Conservation (phyloP, 2,329 filamentous ascomycete genomes). For the Fusarium transvaalense region DNA sequence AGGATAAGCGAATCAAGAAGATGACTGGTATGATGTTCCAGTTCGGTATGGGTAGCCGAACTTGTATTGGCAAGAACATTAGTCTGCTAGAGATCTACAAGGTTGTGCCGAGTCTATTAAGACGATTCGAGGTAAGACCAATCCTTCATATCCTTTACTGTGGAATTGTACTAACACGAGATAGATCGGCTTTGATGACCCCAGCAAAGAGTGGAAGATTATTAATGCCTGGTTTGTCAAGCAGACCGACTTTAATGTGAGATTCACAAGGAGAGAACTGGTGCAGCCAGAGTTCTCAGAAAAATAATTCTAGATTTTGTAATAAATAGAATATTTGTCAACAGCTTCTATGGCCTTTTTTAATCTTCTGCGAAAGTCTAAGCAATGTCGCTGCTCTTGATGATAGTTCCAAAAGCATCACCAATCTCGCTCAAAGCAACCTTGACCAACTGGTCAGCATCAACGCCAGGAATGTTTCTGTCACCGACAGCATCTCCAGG, state of each 20-base stretch:
- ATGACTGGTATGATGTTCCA: slow-evolving; percentile 58
- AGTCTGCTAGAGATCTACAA: slow-evolving; percentile 74
- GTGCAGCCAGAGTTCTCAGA: slow-evolving; percentile 52
- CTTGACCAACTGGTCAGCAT: slow-evolving; percentile 64
- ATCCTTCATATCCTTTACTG: rapidly evolving
- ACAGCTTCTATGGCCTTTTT: not conserved
- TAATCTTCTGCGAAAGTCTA: not conserved
- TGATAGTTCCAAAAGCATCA: slow-evolving; percentile 73
- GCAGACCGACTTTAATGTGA: slow-evolving; percentile 66
- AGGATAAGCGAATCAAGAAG: slow-evolving; percentile 58
- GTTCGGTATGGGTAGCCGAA: slow-evolving; percentile 78
- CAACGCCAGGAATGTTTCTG: slow-evolving; percentile 72
- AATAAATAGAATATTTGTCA: not conserved
- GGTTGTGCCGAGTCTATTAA: slow-evolving; percentile 61
- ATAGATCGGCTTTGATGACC: slow-evolving; percentile 67
- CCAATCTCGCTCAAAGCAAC: slow-evolving; percentile 69
- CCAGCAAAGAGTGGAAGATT: slow-evolving; percentile 67
- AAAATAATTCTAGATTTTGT: slow-evolving; percentile 7
- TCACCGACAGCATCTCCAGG: slow-evolving; percentile 74
- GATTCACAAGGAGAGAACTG: slow-evolving; percentile 59
- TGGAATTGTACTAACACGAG: not conserved
- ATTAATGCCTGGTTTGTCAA: slow-evolving; percentile 74
- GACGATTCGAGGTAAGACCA: slow-evolving; percentile 42
- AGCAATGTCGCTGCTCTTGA: slow-evolving; percentile 54
- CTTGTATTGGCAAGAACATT: slow-evolving; percentile 78